A percentile compares a stretch with the other conserved stretches of the same genome.
Evolutionary conservation across 129 eudicot genomes (phyloP).

Genomic region (Pulicaria dysenterica): DNA sequence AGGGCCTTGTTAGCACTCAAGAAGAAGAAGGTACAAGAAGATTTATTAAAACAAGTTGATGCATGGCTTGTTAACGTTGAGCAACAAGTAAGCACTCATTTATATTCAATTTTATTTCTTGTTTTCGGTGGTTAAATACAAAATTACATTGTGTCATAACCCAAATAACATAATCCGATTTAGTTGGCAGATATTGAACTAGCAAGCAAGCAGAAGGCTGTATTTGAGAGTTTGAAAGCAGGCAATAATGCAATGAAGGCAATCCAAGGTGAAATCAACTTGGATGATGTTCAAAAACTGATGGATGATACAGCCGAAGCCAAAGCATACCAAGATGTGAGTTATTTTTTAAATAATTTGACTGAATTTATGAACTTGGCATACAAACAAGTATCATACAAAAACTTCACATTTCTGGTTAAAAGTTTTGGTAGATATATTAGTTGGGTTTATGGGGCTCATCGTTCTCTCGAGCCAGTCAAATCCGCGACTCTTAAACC

Average conservation of each 20-base stretch:
- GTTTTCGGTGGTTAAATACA: background rate
- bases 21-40: constrained; percentile 96
- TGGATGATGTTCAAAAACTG: constrained; percentile 95
- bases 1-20: constrained; percentile 85
- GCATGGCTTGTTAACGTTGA: constrained; percentile 88
- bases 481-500: too few species aligned
- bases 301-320: constrained; percentile 99
- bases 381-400: constrained; percentile 2
- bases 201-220: constrained; percentile 97
- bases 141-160: background rate
- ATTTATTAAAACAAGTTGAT: constrained; percentile 87
- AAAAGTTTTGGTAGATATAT: background rate
- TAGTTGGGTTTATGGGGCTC: too few species aligned
- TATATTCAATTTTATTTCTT: background rate
- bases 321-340: constrained; percentile 97
- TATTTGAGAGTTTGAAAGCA: constrained; percentile 91
- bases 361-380: background rate
- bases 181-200: constrained; percentile 98
- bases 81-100: constrained; percentile 75
- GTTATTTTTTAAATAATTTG: constrained; percentile 19
- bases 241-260: constrained; percentile 91
- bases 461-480: too few species aligned
- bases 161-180: constrained; percentile 24
- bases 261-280: constrained; percentile 84
- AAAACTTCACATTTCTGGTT: background rate